Conservation (phyloP, 148 eudicot species). For the Camellia sinensis region DNA sequence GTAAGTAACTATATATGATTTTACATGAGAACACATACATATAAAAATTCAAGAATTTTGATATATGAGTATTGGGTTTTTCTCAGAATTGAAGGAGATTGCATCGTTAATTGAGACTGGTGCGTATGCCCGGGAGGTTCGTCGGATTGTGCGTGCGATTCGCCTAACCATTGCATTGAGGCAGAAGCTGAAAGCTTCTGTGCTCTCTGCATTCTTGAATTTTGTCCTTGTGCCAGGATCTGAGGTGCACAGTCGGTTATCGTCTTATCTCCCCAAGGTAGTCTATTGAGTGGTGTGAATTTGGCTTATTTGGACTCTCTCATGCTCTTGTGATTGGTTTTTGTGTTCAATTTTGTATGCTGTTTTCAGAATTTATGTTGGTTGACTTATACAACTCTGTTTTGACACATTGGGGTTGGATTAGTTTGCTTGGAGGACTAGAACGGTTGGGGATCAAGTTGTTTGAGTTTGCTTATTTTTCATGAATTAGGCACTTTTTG, state of each 20-base stretch:
- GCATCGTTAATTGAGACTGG: slow-evolving; percentile 72
- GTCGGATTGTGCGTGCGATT: slow-evolving; percentile 68
- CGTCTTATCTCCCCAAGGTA: slow-evolving; percentile 79
- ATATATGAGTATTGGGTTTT: not conserved
- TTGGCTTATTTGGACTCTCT: not conserved
- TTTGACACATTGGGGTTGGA: too few species aligned
- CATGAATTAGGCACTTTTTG: too few species aligned
- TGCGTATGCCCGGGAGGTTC: slow-evolving; percentile 65
- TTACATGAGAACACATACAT: too few species aligned
- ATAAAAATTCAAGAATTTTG: too few species aligned
- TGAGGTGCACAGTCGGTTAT: slow-evolving; percentile 60
- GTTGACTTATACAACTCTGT: too few species aligned
- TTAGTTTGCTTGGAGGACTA: too few species aligned
- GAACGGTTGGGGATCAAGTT: too few species aligned
- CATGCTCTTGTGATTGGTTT: not conserved
- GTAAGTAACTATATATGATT: slow-evolving; percentile 28
- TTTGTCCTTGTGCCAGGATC: slow-evolving; percentile 66
- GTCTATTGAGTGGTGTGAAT: not conserved
- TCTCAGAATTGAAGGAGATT: slow-evolving; percentile 76
- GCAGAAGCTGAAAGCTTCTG: slow-evolving; percentile 58
- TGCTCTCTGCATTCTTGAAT: slow-evolving; percentile 61
- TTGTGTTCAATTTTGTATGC: too few species aligned
- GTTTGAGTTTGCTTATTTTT: too few species aligned
- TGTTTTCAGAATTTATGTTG: too few species aligned
- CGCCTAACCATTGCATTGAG: slow-evolving; percentile 70